Conservation (phyloP, 2,329 filamentous ascomycete genomes). For the Dactylellina drechsleri region DNA sequence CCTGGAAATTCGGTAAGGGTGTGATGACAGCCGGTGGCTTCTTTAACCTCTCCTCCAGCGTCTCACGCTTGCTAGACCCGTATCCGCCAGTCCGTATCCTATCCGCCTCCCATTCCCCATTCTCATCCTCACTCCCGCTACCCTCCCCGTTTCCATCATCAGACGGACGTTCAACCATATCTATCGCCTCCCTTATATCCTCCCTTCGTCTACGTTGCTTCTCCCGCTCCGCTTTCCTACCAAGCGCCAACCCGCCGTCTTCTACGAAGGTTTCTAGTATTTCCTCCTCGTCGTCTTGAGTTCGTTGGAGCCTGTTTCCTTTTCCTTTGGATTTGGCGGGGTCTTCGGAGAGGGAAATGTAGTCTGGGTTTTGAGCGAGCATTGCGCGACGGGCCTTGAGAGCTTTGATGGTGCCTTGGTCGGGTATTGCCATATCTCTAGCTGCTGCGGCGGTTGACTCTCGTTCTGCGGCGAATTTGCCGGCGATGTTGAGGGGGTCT, state of each 20-base stretch:
- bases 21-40: slow-evolving; percentile 46
- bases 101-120: slow-evolving; percentile 45
- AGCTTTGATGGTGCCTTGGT: slow-evolving; percentile 44
- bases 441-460: slow-evolving; percentile 11
- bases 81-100: slow-evolving; percentile 49
- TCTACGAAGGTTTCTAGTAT: slow-evolving; percentile 49
- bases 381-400: slow-evolving; percentile 46
- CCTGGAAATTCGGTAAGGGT: slow-evolving; percentile 38
- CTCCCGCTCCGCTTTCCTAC: slow-evolving; percentile 36
- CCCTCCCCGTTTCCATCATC: slow-evolving; percentile 28
- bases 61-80: slow-evolving; percentile 42
- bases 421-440: slow-evolving; percentile 32
- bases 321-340: slow-evolving; percentile 14
- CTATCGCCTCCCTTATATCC: slow-evolving; percentile 46
- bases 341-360: slow-evolving; percentile 43
- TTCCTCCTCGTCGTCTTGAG: slow-evolving; percentile 51
- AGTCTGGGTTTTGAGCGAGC: slow-evolving; percentile 48
- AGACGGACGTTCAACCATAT: slow-evolving; percentile 44
- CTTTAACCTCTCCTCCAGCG: slow-evolving; percentile 37
- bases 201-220: slow-evolving; percentile 38
- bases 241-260: slow-evolving; percentile 45
- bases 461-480: slow-evolving; percentile 42
- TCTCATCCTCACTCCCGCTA: slow-evolving; percentile 17
- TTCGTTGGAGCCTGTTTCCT: slow-evolving; percentile 35
- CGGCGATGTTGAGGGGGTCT: slow-evolving; percentile 30